A percentile compares a stretch with the other conserved stretches of the same genome.
Conservation (phyloP, 129 eudicot species). For the Tagetes patula region DNA sequence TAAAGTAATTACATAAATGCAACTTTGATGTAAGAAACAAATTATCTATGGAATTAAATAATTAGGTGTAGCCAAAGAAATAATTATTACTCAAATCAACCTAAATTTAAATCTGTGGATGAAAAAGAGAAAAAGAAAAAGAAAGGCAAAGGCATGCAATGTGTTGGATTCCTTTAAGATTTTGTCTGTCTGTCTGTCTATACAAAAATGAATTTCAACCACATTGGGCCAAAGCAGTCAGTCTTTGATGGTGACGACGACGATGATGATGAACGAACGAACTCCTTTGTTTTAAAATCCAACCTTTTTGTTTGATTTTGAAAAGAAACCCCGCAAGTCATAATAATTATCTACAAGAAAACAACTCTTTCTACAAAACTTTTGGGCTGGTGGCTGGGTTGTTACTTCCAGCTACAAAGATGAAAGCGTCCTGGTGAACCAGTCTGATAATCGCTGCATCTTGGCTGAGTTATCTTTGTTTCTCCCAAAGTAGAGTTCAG, state of each 20-base stretch:
- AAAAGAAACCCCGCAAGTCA: neutral
- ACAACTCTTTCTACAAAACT: conserved; percentile 67
- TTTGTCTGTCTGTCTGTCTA: neutral
- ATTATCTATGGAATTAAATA: no score
- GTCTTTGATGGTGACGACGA: neutral
- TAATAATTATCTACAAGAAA: conserved; percentile 26
- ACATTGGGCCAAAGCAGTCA: neutral
- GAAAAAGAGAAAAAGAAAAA: no score
- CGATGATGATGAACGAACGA: no score
- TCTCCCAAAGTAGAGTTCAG: conserved; percentile 46
- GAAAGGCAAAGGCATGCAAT: neutral
- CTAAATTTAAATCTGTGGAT: no score
- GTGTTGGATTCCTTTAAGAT: neutral
- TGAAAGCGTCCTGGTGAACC: conserved; percentile 61
- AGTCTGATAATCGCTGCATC: conserved; percentile 61
- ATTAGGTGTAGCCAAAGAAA: no score
- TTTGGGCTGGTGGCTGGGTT: neutral
- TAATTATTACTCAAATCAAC: no score
- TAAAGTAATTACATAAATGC: no score
- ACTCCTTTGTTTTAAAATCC: neutral
- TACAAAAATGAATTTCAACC: neutral
- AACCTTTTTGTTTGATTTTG: no score
- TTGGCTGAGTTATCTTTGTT: conserved; percentile 48
- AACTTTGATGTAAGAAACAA: no score
- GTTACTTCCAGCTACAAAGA: conserved; percentile 40